Evolutionary conservation across 2,329 filamentous ascomycete species (phyloP).

Genomic region (Sporothrix luriei): DNA sequence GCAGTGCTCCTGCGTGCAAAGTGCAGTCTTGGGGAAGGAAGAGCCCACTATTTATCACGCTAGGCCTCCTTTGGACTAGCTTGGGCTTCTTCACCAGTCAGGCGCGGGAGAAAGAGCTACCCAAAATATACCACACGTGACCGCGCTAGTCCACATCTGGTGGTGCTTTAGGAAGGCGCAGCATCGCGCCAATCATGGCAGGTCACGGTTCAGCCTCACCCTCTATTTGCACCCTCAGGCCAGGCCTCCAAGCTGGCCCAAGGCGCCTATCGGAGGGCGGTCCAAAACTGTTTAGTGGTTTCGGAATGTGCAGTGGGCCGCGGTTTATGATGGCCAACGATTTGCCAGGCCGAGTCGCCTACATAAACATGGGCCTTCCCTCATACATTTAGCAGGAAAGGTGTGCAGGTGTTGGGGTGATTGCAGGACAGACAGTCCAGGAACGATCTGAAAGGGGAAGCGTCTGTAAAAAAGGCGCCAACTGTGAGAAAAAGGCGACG

Average conservation of each 20-base stretch:
- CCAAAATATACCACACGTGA: background rate
- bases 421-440: background rate
- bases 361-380: slow-evolving; percentile 3
- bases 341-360: slow-evolving; percentile 16
- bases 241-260: background rate
- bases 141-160: background rate
- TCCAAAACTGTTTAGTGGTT: slow-evolving; percentile 14
- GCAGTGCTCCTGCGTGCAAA: background rate
- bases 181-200: background rate
- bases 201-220: background rate
- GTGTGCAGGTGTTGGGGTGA: background rate
- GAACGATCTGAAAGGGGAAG: background rate
- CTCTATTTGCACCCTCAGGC: background rate
- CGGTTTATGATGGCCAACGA: background rate
- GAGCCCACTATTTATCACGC: background rate
- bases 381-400: background rate
- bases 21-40: background rate
- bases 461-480: slow-evolving; percentile 4
- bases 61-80: background rate
- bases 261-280: background rate
- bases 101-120: background rate
- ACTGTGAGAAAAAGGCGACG: background rate
- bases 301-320: background rate
- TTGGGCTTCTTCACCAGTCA: background rate
- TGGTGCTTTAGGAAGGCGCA: background rate